Conservation (phyloP, 148 eudicot genomes). For the Limonium bicolor region DNA sequence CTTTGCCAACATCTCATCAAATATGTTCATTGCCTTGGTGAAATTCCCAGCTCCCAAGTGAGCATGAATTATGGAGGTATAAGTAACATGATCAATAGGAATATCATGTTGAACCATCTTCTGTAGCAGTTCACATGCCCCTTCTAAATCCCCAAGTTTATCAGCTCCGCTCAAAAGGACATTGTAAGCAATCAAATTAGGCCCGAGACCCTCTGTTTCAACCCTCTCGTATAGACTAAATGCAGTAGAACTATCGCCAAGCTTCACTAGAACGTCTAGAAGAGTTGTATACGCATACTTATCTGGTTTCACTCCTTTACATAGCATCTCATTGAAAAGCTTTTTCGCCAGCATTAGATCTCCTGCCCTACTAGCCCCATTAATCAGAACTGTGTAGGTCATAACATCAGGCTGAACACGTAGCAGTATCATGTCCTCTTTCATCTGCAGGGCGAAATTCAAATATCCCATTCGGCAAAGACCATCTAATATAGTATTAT, state of each 20-base stretch:
- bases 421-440: constrained; percentile 26
- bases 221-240: constrained; percentile 30
- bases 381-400: constrained; percentile 39
- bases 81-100: constrained; percentile 34
- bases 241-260: constrained; percentile 18
- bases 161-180: constrained; percentile 28
- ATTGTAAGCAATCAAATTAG: constrained; percentile 31
- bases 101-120: constrained; percentile 27
- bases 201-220: constrained; percentile 22
- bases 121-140: constrained; percentile 24
- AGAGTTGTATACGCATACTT: constrained; percentile 23
- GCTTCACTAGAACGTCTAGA: constrained; percentile 25
- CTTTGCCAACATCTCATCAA: constrained; percentile 22
- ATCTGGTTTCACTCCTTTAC: constrained; percentile 33
- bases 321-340: constrained; percentile 31
- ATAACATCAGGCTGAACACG: constrained; percentile 35
- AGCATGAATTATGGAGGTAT: constrained; percentile 36
- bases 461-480: constrained; percentile 28
- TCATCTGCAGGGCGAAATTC: constrained; percentile 22
- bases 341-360: constrained; percentile 23
- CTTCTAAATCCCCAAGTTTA: constrained; percentile 27
- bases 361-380: constrained; percentile 29
- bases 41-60: constrained; percentile 25
- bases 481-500: constrained; percentile 35
- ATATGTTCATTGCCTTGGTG: constrained; percentile 27